Percentiles rank a stretch among this genome's conserved stretches.
Evolutionary conservation across 805 yeast species (phyloP).

Genomic region (Yarrowia bubula): DNA sequence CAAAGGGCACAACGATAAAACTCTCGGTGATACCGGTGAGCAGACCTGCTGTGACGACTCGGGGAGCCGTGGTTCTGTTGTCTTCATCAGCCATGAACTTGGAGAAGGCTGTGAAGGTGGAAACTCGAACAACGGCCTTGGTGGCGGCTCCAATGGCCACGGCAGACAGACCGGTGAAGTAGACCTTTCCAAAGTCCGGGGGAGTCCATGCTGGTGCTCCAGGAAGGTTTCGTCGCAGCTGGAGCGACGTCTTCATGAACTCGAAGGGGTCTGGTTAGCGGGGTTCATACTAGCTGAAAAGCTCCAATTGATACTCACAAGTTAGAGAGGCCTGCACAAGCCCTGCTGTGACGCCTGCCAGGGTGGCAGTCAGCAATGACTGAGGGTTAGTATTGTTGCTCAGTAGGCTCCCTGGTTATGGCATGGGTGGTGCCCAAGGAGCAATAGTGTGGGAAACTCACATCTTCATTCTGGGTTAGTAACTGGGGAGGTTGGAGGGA

Average conservation of each 20-base stretch:
- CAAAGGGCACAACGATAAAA: constrained; percentile 78
- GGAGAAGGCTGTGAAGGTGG: constrained; percentile 71
- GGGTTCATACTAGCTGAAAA: constrained; percentile 21
- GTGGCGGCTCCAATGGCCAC: constrained; percentile 69
- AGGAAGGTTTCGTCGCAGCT: constrained; percentile 37
- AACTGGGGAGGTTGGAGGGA: not conserved
- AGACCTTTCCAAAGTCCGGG: constrained; percentile 31
- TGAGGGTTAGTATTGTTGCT: constrained; percentile 21
- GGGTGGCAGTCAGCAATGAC: constrained; percentile 39
- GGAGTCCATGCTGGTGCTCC: constrained; percentile 31
- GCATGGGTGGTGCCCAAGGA: not conserved
- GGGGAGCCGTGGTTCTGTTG: constrained; percentile 71
- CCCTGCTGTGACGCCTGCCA: constrained; percentile 43
- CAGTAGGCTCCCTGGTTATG: not conserved
- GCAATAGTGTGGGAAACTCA: constrained; percentile 1
- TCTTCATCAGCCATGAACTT: constrained; percentile 59
- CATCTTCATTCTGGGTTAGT: constrained; percentile 26
- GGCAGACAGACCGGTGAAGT: constrained; percentile 67
- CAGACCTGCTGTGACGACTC: constrained; percentile 77
- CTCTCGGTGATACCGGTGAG: constrained; percentile 84
- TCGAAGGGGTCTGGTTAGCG: constrained; percentile 44
- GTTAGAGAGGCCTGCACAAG: constrained; percentile 41
- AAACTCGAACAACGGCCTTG: constrained; percentile 71
- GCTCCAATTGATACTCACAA: constrained; percentile 35
- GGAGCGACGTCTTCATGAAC: constrained; percentile 41